Conservation (phyloP, 495 filamentous ascomycete genomes). For the Thermothielavioides terrestris region DNA sequence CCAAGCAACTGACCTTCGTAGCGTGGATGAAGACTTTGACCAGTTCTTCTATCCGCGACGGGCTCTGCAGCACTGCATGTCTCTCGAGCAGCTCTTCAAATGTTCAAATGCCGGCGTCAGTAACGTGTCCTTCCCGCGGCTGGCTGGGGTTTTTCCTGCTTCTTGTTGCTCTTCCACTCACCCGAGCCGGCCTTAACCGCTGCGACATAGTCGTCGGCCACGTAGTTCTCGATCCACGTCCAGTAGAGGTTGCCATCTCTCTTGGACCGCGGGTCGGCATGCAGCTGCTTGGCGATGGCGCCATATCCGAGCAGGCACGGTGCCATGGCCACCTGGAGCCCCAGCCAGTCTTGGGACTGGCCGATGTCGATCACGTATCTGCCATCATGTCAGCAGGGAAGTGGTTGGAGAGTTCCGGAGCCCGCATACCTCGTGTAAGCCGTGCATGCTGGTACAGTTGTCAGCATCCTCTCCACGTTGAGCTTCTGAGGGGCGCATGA, state of each 20-base stretch:
- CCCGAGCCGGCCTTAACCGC: conserved; percentile 61
- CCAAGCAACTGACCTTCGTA: conserved; percentile 50
- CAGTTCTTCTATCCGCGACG: conserved; percentile 67
- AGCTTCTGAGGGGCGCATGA: too few relatives aligned
- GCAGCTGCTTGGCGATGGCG: conserved; percentile 59
- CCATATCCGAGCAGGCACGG: conserved; percentile 84
- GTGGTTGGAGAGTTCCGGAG: background rate
- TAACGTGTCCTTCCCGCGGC: too few relatives aligned
- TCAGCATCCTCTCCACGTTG: too few relatives aligned
- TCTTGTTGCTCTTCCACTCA: conserved; percentile 39
- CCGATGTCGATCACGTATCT: conserved; percentile 86
- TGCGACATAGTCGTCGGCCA: conserved; percentile 63
- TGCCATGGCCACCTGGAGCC: conserved; percentile 70
- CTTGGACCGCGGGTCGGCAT: conserved; percentile 47
- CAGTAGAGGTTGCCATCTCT: conserved; percentile 69
- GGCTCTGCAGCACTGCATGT: conserved; percentile 60
- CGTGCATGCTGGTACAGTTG: conserved; percentile 64
- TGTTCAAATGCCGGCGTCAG: too few relatives aligned
- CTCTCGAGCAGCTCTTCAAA: conserved; percentile 66
- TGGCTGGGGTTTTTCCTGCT: background rate
- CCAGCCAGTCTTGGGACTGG: conserved; percentile 76
- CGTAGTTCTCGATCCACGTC: conserved; percentile 85
- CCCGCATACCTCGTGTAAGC: conserved; percentile 53
- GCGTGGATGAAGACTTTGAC: conserved; percentile 76
- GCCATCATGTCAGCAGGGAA: background rate